Conservation (phyloP, 345 rosid species). For the Aquilaria yunnanensis region DNA sequence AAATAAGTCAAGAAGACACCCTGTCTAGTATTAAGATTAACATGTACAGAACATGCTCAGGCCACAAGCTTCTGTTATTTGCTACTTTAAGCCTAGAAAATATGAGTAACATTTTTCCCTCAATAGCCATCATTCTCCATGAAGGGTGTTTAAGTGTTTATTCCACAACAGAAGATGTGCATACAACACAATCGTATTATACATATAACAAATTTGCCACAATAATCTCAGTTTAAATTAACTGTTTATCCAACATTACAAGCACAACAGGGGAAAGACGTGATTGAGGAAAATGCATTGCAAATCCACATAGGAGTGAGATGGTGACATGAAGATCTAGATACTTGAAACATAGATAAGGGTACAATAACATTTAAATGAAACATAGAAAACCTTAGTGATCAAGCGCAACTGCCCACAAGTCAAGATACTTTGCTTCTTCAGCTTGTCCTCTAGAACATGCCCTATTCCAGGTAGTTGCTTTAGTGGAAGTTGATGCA, state of each 20-base stretch:
- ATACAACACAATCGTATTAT: too few species aligned
- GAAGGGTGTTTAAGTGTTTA: too few species aligned
- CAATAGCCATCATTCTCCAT: too few species aligned
- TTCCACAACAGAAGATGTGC: too few species aligned
- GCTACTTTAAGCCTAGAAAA: too few species aligned
- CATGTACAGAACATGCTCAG: too few species aligned
- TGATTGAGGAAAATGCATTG: background rate
- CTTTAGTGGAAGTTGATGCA: conserved; percentile 61
- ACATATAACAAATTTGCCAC: background rate
- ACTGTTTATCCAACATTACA: conserved; percentile 1
- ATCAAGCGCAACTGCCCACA: conserved; percentile 71
- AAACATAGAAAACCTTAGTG: conserved; percentile 51
- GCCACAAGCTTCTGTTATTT: too few species aligned
- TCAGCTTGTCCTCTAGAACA: conserved; percentile 77
- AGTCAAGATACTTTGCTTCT: conserved; percentile 49
- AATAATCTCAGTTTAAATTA: conserved; percentile 4
- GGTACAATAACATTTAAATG: background rate
- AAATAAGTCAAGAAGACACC: too few species aligned
- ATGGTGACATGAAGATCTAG: conserved; percentile 6
- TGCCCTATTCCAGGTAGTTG: conserved; percentile 89
- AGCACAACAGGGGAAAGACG: background rate
- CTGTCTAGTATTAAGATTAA: too few species aligned
- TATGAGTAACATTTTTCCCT: too few species aligned
- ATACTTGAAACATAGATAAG: background rate
- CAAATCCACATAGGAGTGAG: conserved; percentile 9